Conservation (phyloP, 2,329 filamentous ascomycete species). For the Fusarium sp. region DNA sequence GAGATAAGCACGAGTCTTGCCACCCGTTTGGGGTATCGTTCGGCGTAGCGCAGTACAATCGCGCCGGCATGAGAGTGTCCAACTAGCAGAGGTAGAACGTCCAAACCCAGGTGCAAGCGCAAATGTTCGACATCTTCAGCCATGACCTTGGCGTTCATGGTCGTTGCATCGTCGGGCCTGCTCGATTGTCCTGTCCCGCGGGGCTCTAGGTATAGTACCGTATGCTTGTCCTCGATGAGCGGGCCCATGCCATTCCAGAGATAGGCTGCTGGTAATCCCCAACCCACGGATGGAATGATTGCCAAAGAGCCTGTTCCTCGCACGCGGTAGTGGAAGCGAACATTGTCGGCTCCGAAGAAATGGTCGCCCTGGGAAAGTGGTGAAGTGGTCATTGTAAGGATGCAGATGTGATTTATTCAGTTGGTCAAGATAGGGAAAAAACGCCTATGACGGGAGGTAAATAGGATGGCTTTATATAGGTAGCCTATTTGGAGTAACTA, state of each 20-base stretch:
- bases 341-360: constrained; percentile 10
- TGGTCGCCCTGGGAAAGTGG: constrained; percentile 9
- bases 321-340: constrained; percentile 17
- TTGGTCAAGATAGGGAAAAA: no score
- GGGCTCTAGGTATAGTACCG: constrained; percentile 15
- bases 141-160: constrained; percentile 17
- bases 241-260: constrained; percentile 17
- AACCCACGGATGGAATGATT: constrained; percentile 11
- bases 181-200: constrained; percentile 12
- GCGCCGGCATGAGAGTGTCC: background rate
- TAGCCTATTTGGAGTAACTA: no score
- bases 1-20: constrained; percentile 5
- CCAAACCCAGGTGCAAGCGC: background rate
- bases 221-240: constrained; percentile 8
- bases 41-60: constrained; percentile 5
- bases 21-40: constrained; percentile 12
- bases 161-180: constrained; percentile 8
- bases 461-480: no score
- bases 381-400: background rate
- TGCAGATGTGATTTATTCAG: no score
- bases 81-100: background rate
- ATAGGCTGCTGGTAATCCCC: constrained; percentile 9
- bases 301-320: constrained; percentile 7
- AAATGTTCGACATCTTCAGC: constrained; percentile 16
- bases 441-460: no score